These are phyloP conservation scores for Tuctoria greenei DNA, from an alignment of 176 grass and related monocot species.

Conservation along the genomic window DNA sequence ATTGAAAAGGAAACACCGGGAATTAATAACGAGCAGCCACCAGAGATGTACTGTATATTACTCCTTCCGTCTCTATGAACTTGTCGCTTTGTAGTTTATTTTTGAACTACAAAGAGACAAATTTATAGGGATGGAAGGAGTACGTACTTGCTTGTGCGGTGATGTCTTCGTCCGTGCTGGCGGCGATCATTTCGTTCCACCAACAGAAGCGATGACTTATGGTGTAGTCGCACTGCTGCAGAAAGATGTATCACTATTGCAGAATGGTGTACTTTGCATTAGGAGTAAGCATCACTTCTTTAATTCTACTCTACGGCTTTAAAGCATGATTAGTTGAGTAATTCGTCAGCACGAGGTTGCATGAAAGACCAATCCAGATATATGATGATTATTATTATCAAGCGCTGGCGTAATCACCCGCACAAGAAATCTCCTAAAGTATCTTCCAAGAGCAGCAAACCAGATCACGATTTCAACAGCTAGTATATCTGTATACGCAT, in stretches of 20 bases:
- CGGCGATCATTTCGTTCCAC: neutral
- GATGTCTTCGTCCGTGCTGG: neutral
- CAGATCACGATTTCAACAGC: neutral
- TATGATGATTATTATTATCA: neutral
- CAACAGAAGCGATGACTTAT: neutral
- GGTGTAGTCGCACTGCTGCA: neutral
- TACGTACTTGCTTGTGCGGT: neutral
- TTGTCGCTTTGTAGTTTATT: too few species aligned
- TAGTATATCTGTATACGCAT: too few species aligned
- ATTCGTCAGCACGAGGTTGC: slow-evolving; percentile 1
- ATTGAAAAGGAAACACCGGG: neutral
- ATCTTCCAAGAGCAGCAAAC: slow-evolving; percentile 45
- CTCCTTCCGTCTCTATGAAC: too few species aligned
- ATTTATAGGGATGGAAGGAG: too few species aligned
- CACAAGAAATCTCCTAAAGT: slow-evolving; percentile 23
- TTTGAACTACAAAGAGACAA: too few species aligned
- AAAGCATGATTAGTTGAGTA: slow-evolving; percentile 18
- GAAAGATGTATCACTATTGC: neutral
- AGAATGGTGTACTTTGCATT: neutral
- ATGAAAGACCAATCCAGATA: neutral
- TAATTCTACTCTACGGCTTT: slow-evolving; percentile 23
- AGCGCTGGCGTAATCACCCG: slow-evolving; percentile 1
- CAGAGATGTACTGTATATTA: neutral
- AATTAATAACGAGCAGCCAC: neutral
- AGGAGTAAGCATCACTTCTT: slow-evolving; percentile 18